Conservation (phyloP, 768 basidiomycete genomes). For the Auriculariales sp. region DNA sequence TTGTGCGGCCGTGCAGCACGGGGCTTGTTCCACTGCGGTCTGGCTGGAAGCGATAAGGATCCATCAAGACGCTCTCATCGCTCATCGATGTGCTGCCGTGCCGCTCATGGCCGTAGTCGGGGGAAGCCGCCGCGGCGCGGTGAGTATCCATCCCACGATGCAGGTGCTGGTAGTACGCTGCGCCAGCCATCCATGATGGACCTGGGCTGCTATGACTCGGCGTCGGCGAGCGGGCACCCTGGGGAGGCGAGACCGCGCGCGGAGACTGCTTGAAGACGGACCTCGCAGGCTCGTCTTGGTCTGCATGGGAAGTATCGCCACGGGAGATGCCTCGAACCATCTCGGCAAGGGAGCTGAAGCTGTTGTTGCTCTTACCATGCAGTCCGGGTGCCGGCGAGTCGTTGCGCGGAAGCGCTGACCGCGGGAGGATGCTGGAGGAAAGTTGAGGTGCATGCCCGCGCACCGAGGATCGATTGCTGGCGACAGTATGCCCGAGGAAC, state of each 20-base stretch:
- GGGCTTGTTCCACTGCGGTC: too few species aligned
- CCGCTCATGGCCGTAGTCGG: background rate
- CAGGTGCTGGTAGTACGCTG: background rate
- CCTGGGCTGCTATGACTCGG: background rate
- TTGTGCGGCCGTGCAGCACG: too few species aligned
- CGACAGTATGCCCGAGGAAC: background rate
- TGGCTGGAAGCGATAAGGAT: too few species aligned
- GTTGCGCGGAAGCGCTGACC: conserved; percentile 27
- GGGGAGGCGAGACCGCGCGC: background rate
- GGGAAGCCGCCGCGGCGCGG: background rate
- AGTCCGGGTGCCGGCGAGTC: conserved; percentile 37
- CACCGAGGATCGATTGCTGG: background rate
- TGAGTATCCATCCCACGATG: too few species aligned
- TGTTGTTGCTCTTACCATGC: background rate
- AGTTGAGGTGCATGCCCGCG: conserved; percentile 16
- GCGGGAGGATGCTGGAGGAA: conserved; percentile 22
- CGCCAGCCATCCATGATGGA: background rate
- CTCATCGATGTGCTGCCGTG: background rate
- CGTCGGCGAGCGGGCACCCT: background rate
- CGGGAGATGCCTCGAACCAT: background rate
- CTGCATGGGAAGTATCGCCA: background rate
- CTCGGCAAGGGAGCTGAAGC: background rate
- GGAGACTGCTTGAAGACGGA: conserved; percentile 1
- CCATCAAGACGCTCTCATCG: too few species aligned
- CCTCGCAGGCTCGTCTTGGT: background rate